Evolutionary conservation across 352 stramenopile genomes (phyloP), one percentile per base, ranked within the genome.

Genomic region (Globisporangium acanthophoron): DNA sequence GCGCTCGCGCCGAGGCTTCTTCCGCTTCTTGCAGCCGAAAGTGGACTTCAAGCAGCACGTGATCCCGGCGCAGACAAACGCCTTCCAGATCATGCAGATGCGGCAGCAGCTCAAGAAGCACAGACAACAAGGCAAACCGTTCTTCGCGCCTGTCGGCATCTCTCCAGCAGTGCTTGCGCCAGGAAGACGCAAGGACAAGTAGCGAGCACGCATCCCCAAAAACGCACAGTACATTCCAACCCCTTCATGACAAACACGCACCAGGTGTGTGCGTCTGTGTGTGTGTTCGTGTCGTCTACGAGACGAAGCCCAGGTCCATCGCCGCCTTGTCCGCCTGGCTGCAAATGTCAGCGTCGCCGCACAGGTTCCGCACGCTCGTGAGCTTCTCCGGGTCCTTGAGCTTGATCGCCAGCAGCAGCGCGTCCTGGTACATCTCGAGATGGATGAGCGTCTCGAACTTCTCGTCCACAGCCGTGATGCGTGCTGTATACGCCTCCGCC

Each of bases 381-480:
- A 93, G 81, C 69, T 93, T 93, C 64, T 93, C 84, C 0, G 84
- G 84, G 56, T 93, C 84, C 62, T 93, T 93, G 31, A 87, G 70
- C 65, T 89, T 89, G 69, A 93, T 89, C 27, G 84, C 78, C n/a
- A 93, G 62, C 55, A 90, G 79, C 53, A 93, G 64, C 35, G 84
- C 84, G 61, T 90, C 84, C 48, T 71, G 67, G 67, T 90, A 93
- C 84, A 93, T 87, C 50, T 91, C 79, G 45, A 93, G 62, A 49
- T 91, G 84, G 52, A 93, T 85, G 11, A 93, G 67, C n/a, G 84
- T 93, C 65, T 93, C 84, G 50, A 93, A 93, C 67, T 93, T 93
- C 64, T 93, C 84, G 59, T 93, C 84, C 46, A 86, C 76, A 0
- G 80, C 72, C 39, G 84, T 93, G 57, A 93, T 93, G 13, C 84